Base-by-base conservation (phyloP, 2,329 filamentous ascomycete genomes). In the Penicillium griseofulvum region DNA sequence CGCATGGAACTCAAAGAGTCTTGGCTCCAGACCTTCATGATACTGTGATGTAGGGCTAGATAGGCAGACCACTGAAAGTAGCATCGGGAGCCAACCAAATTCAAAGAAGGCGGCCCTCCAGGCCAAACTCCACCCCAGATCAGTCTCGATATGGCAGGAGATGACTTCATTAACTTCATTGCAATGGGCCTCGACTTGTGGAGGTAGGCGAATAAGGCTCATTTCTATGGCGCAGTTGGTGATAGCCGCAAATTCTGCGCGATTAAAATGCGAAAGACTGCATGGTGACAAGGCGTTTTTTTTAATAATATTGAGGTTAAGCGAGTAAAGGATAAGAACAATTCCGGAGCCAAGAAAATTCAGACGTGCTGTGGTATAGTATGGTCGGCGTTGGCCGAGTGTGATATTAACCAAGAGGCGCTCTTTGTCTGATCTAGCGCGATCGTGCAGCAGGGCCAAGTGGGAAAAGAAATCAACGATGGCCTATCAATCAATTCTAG, bases 191-290 rank as follows among this genome's bases (percentile, higher is more conserved):
- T 39, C 17, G 39, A 50, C 33, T 54, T 17, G 17, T n/a, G 26
- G 6, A 9, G 16, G 10, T 39, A 51, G 50, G 36, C 44, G 33
- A 50, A 58, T 46, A 54, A 45, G 50, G 44, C 46, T 57, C 49
- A 49, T 31, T 43, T 46, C 39, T 39, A 59, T 62, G 59, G 64
- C 64, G 65, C 64, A 65, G 65, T 68, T 68, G 66, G 65, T 68
- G 65, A 69, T 65, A 63, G 52, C 53, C 58, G 56, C 50, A 54
- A 57, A 54, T 37, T 43, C 26, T 33, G 53, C 48, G 46, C 44
- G 37, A 51, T 31, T 44, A 39, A 39, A 43, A 31, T 42, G 36
- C 16, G 8, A 16, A 37, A 41, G 17, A 19, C 37, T 58, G 52
- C 54, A 57, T 33, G 36, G 51, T 56, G 54, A 59, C 54, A 52